Evolutionary conservation across 208 protist genomes (phyloP), one percentile per base, ranked within the genome.

Genomic region (Trypanosoma melophagium): DNA sequence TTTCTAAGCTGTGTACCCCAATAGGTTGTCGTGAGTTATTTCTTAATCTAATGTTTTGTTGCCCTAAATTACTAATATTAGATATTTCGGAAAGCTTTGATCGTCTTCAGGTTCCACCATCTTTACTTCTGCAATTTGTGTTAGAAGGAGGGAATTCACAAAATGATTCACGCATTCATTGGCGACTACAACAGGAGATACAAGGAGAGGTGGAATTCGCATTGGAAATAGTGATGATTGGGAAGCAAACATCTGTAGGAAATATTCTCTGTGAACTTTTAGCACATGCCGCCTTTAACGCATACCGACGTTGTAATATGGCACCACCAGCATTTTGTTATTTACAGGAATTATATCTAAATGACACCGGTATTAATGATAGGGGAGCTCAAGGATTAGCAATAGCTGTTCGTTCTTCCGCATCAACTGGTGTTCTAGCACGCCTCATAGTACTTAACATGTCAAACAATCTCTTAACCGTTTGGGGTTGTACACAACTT

Each of bases 31-130:
- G 84, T 21, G 83, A 89, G 55, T 64, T 94, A 65, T 79, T 94
- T 59, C 71, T 88, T 16, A 90, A 88, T 64, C 49, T 90, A 31
- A 87, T 94, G 60, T 89, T 90, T 65, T 81, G 77, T 67, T 91
- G 88, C 60, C 79, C 67, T 21, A 60, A 54, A 14, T 72, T 95
- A 10, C 66, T 69, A 2, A 31, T 77, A 19, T 31, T 92, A 13
- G 80, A 92, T 67, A 19, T 95, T 13, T 84, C 80, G 16, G 66
- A 80, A 47, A 88, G 66, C 44, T 87, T 95, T 58, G 76, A 89
- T 60, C 31, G 12, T 56, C 28, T 59, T 1, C 54, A 84, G 21
- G 71, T 94, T 41, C 65, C 81, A 7, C 22, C 52, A 13, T 63
- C 56, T 40, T 64, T 72, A 28, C 45, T 67, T 41, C 61, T 55